Evolutionary conservation across 192 early-diverging fungal genomes (phyloP).

Genomic region (Ambispora gerdemannii): DNA sequence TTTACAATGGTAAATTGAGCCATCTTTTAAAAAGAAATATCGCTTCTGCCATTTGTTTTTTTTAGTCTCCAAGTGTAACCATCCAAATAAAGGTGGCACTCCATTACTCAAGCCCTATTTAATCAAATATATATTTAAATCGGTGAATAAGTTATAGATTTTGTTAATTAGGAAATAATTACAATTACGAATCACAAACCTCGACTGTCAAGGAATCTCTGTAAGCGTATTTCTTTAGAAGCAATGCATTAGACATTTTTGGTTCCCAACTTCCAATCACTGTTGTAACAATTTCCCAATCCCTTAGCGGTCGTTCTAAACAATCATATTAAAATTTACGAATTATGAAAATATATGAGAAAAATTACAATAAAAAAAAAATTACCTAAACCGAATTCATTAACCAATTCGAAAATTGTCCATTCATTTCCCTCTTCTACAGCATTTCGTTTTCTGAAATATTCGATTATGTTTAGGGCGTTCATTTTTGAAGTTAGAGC

Average conservation of each 20-base stretch:
- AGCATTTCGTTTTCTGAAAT: constrained; percentile 41
- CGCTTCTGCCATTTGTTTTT: constrained; percentile 84
- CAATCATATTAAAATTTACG: constrained; percentile 17
- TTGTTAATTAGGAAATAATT: constrained; percentile 34
- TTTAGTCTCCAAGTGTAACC: constrained; percentile 73
- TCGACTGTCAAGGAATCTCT: constrained; percentile 56
- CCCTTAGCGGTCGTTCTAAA: constrained; percentile 80
- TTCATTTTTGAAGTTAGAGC: constrained; percentile 72
- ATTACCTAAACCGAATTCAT: constrained; percentile 72
- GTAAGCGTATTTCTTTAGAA: constrained; percentile 72
- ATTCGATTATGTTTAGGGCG: constrained; percentile 65
- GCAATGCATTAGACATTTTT: constrained; percentile 69
- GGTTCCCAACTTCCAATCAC: constrained; percentile 82
- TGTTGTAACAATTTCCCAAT: constrained; percentile 86
- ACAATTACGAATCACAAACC: constrained; percentile 36
- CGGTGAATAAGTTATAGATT: no score
- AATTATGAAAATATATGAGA: constrained; percentile 3
- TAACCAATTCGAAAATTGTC: constrained; percentile 90
- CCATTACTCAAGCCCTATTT: constrained; percentile 31
- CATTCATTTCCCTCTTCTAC: constrained; percentile 60
- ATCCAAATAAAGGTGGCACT: constrained; percentile 39
- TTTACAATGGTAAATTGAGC: constrained; percentile 63
- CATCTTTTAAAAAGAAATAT: constrained; percentile 66
- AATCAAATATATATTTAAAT: no score
- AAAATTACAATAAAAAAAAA: constrained; percentile 3